phyloP scores from a whole-genome alignment of 192 early-diverging fungal species.

The Chytriomyces sp. region DNA sequence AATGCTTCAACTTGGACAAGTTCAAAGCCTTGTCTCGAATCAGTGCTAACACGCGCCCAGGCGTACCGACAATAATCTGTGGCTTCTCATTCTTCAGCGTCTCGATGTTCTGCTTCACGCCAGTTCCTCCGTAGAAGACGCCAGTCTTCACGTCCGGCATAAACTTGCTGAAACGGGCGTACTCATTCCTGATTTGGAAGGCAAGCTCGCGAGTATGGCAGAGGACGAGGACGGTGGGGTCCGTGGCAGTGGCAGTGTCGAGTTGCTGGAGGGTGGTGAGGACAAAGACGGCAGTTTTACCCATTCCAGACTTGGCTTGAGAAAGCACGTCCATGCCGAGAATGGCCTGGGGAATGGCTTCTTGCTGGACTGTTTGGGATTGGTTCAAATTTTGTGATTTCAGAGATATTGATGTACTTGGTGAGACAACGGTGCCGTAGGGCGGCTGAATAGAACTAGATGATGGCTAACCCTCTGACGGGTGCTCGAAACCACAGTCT shows the following conservation, averaged over 20 bases:
- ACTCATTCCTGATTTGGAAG: conserved; percentile 98
- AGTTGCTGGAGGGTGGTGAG: conserved; percentile 93
- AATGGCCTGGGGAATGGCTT: conserved; percentile 96
- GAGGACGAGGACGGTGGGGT: conserved; percentile 83
- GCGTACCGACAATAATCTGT: conserved; percentile 96
- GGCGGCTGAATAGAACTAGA: too few species aligned
- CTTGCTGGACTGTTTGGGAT: conserved; percentile 84
- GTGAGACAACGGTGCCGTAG: too few species aligned
- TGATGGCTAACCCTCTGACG: conserved; percentile 90
- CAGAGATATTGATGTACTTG: too few species aligned
- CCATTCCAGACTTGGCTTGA: conserved; percentile 99
- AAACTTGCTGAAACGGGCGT: conserved; percentile 93
- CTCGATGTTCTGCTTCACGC: conserved; percentile 77
- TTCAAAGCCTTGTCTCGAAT: conserved; percentile 84
- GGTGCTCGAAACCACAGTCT: conserved; percentile 99
- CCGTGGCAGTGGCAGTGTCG: conserved; percentile 50
- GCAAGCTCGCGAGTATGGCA: conserved; percentile 99
- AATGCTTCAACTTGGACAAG: conserved; percentile 87
- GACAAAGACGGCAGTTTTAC: conserved; percentile 98
- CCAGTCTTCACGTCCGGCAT: conserved; percentile 89
- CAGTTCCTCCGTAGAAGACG: conserved; percentile 90
- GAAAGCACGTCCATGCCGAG: conserved; percentile 96
- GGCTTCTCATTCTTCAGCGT: conserved; percentile 88
- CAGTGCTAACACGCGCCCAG: conserved; percentile 88
- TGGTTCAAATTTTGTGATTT: too few species aligned